A percentile compares a stretch with the other conserved stretches of the same genome.
These are phyloP conservation scores for Solanum appendiculatum DNA, from an alignment of 257 asterid species.

Conservation along the genomic window DNA sequence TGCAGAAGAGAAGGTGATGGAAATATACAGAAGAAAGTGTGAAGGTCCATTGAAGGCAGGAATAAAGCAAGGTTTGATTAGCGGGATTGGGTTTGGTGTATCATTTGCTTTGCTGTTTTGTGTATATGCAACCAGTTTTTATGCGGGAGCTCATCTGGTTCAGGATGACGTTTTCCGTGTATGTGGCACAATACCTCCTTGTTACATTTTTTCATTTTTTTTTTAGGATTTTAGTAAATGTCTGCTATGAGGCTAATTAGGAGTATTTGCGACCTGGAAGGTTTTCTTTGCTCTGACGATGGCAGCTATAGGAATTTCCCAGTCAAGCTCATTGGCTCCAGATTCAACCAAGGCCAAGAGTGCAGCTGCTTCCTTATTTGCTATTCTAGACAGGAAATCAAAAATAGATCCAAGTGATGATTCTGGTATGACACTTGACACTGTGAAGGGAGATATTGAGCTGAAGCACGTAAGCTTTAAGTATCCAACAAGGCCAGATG, in stretches of 20 bases:
- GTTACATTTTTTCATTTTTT: neutral
- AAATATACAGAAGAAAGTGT: neutral
- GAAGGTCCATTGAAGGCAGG: neutral
- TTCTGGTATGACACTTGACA: conserved; percentile 57
- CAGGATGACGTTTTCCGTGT: conserved; percentile 69
- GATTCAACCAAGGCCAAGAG: conserved; percentile 78
- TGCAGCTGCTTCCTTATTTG: conserved; percentile 68
- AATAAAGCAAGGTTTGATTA: neutral
- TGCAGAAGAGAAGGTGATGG: conserved; percentile 8
- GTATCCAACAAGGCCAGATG: conserved; percentile 79
- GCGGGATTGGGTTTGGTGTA: conserved; percentile 57
- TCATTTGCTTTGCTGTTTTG: conserved; percentile 49
- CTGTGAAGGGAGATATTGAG: conserved; percentile 72
- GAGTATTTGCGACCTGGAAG: conserved; percentile 24
- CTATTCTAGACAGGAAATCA: conserved; percentile 60
- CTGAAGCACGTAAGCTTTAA: conserved; percentile 56
- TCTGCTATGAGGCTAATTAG: neutral
- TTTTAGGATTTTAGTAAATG: neutral
- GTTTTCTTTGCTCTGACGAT: conserved; percentile 80
- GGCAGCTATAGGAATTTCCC: conserved; percentile 84
- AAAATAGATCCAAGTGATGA: conserved; percentile 76
- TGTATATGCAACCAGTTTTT: conserved; percentile 76
- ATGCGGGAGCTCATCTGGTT: conserved; percentile 83
- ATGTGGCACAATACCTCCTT: conserved; percentile 8
- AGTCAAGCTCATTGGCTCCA: conserved; percentile 77